These are phyloP conservation scores for Galerina marginata DNA, from an alignment of 768 basidiomycete genomes.

Conservation along the genomic window DNA sequence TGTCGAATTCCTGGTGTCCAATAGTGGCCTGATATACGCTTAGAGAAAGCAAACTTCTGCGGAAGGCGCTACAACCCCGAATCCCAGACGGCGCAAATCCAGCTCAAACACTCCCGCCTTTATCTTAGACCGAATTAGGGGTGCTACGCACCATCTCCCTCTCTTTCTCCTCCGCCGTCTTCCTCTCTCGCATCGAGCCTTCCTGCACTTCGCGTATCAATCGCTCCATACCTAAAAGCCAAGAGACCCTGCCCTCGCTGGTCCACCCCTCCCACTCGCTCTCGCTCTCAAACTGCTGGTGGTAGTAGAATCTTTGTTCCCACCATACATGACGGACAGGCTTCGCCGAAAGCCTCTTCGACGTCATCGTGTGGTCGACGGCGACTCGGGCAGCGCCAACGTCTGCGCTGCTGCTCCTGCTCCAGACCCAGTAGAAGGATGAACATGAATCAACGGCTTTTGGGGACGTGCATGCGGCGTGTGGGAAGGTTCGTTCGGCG, in stretches of 20 bases:
- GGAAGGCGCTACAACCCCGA: too few species aligned
- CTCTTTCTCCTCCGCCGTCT: not conserved
- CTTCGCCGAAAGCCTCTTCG: conserved; percentile 37
- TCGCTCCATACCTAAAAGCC: too few species aligned
- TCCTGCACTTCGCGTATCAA: too few species aligned
- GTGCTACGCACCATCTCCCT: not conserved
- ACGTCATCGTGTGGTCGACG: conserved; percentile 29
- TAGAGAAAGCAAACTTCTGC: too few species aligned
- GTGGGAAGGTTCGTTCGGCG: not conserved
- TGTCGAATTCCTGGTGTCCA: too few species aligned
- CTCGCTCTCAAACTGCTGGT: conserved; percentile 9
- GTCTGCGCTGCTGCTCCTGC: not conserved
- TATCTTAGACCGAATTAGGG: not conserved
- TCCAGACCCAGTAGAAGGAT: not conserved
- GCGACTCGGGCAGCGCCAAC: conserved; percentile 17
- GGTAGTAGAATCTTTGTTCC: too few species aligned
- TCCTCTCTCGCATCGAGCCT: not conserved
- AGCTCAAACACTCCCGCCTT: too few species aligned
- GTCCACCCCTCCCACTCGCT: conserved; percentile 18
- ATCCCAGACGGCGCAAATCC: too few species aligned
- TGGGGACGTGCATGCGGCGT: not conserved
- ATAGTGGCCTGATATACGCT: too few species aligned
- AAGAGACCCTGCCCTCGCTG: not conserved
- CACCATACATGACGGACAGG: conserved; percentile 33
- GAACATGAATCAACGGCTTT: too few species aligned